phyloP scores from a whole-genome alignment of 768 basidiomycete genomes.

The Phylloporus sp. region DNA sequence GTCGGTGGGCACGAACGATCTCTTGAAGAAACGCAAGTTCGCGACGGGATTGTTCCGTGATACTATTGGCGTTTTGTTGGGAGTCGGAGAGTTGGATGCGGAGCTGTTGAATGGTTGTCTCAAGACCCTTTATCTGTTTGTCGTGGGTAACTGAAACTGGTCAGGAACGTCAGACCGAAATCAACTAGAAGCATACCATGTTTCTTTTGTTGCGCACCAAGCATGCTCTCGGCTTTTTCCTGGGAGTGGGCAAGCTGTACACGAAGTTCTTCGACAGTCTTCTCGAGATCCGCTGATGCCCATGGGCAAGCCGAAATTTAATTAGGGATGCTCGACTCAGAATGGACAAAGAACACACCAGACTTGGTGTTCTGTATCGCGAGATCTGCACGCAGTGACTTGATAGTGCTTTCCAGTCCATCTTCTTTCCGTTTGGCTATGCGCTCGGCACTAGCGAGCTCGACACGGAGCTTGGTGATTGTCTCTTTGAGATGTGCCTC shows the following conservation, averaged over 20 bases:
- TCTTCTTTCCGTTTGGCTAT: not conserved
- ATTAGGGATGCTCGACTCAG: not conserved
- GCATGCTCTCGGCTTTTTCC: not conserved
- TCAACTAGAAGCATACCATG: no score
- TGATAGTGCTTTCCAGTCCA: not conserved
- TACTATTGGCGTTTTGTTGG: no score
- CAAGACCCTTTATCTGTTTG: no score
- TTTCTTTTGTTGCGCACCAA: no score
- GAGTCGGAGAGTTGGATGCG: no score
- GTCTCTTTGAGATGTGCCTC: not conserved
- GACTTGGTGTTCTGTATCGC: not conserved
- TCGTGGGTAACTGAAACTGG: no score
- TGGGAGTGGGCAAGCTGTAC: not conserved
- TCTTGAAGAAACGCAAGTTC: no score
- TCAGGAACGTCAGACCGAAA: no score
- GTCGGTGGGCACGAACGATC: not conserved
- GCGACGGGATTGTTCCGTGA: no score
- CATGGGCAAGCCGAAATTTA: not conserved
- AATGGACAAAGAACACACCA: not conserved
- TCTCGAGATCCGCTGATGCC: not conserved
- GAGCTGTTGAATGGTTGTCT: no score
- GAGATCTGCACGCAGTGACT: not conserved
- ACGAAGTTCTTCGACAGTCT: not conserved
- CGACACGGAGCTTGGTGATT: not conserved
- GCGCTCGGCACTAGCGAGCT: not conserved